Evolutionary conservation across 2,329 filamentous ascomycete species (phyloP).

Genomic region (Camillea tinctor): DNA sequence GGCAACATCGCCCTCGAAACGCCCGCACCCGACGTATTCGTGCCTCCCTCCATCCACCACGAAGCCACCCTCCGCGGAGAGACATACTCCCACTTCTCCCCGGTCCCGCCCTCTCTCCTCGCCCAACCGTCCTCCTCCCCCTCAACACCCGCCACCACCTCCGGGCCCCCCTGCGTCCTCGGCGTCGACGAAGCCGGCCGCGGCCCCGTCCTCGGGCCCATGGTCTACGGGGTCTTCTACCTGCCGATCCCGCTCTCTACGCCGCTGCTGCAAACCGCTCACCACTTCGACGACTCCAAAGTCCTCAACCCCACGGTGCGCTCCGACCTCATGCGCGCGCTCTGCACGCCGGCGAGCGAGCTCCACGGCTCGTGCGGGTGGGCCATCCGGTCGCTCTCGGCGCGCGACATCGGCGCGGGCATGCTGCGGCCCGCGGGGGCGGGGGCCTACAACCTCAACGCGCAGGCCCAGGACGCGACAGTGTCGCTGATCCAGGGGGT

Average conservation of each 20-base stretch:
- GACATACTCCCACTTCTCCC: conserved; percentile 71
- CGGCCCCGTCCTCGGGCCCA: conserved; percentile 84
- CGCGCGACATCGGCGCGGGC: conserved; percentile 74
- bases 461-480: conserved; percentile 92
- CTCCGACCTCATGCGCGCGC: conserved; percentile 63
- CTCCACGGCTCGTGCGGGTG: conserved; percentile 64
- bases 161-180: conserved; percentile 65
- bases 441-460: conserved; percentile 82
- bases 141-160: conserved; percentile 23
- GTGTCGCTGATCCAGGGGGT: conserved; percentile 77
- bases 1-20: conserved; percentile 35
- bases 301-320: conserved; percentile 80
- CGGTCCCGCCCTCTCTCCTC: conserved; percentile 63
- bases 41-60: conserved; percentile 68
- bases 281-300: conserved; percentile 96
- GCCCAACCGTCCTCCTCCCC: conserved; percentile 34
- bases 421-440: conserved; percentile 66
- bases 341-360: conserved; percentile 63
- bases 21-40: conserved; percentile 44
- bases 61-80: conserved; percentile 58
- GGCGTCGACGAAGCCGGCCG: conserved; percentile 93
- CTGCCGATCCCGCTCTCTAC: conserved; percentile 72
- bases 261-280: conserved; percentile 71
- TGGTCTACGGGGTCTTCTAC: conserved; percentile 71
- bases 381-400: conserved; percentile 78